Evolutionary conservation across 2,329 filamentous ascomycete species (phyloP), one percentile per base, ranked within the genome.

Genomic region (Paradendryphiella salina): DNA sequence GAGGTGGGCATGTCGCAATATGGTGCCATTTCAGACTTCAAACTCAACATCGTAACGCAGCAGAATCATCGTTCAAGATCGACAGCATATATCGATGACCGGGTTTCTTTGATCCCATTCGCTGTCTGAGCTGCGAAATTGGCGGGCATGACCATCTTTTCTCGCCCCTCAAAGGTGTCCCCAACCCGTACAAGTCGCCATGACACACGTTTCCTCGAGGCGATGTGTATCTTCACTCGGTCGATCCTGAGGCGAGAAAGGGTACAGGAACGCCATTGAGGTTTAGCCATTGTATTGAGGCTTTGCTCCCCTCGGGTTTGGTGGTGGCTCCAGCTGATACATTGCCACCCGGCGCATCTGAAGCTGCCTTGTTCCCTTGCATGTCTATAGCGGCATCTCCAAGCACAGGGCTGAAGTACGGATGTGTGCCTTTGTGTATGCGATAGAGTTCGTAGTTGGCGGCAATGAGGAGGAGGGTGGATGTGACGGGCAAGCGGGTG

Each of bases 201-300:
- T 6, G 4, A 17, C 9, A 18, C 28, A 8, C 8, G 3, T 2
- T 32, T 18, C 33, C 13, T 10, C 11, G 15, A 17, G 9, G 15
- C 7, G 11, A 15, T 33, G 13, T 11, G 10, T 2, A 21, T 17
- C 14, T 35, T 49, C 4, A 49, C 8, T 49, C 14, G 13, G 34
- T 31, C 17, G 28, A 38, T 34, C 47, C 44, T 11, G 34, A 28
- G 13, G 31, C 36, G 13, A 52, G 33, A 23, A 52, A 52, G 14
- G 67, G 66, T 39, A 70, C 64, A 15, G 67, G 66, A 15, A 69
- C 53, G 39, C 67, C 65, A 31, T 69, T 67, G 20, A 69, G 39
- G 15, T 55, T 58, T 15, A 57, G 60, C 63, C 63, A 69, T 23
- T 54, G 59, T 50, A 64, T 63, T 42, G 56, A 54, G 10, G 48